These are phyloP conservation scores for Meyerozyma sp. DNA, from an alignment of 1,139 yeast genomes.

Conservation along the genomic window DNA sequence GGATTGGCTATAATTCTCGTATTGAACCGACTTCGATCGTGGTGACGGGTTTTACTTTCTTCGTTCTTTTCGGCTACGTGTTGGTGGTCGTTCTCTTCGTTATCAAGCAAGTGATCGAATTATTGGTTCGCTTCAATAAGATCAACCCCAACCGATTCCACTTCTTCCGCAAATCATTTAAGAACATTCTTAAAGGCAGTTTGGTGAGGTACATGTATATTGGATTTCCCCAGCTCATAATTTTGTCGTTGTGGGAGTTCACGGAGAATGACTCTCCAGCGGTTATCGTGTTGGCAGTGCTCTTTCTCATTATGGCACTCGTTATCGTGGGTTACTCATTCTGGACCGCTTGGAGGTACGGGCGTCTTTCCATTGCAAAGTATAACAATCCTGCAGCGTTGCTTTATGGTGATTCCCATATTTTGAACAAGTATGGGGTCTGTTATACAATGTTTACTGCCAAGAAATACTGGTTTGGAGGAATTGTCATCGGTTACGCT, in stretches of 20 bases:
- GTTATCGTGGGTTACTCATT: conserved; percentile 56
- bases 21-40: conserved; percentile 74
- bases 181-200: conserved; percentile 57
- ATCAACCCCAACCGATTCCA: conserved; percentile 42
- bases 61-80: conserved; percentile 59
- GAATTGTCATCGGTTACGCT: conserved; percentile 49
- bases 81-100: conserved; percentile 41
- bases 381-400: conserved; percentile 74
- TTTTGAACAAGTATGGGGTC: conserved; percentile 68
- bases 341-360: conserved; percentile 54
- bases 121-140: conserved; percentile 39
- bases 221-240: conserved; percentile 68
- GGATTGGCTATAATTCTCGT: conserved; percentile 61
- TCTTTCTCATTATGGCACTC: conserved; percentile 52
- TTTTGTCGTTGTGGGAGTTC: conserved; percentile 73
- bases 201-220: conserved; percentile 64
- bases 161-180: conserved; percentile 52
- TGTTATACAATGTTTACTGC: conserved; percentile 83
- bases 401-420: conserved; percentile 61
- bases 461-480: conserved; percentile 69
- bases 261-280: conserved; percentile 69
- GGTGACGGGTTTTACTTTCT: conserved; percentile 72
- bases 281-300: conserved; percentile 61
- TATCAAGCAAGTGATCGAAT: conserved; percentile 44
- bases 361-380: conserved; percentile 44